These are phyloP conservation scores for Phlebopus sp. DNA, from an alignment of 1,284 basidiomycete genomes.

Conservation along the genomic window DNA sequence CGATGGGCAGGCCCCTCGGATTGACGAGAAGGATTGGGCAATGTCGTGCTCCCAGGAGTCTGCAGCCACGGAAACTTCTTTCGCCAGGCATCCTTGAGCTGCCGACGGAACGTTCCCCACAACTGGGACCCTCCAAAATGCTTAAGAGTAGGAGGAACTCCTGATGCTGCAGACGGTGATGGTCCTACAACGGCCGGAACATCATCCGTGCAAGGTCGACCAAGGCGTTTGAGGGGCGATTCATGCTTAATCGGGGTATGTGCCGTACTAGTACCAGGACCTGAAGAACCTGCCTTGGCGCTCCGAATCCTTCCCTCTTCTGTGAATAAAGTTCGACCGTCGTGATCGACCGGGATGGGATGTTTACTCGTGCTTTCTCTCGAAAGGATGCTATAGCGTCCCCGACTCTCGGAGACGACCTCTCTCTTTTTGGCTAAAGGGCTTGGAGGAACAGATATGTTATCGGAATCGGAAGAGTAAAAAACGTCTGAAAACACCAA, in stretches of 20 bases:
- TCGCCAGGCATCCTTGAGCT: constrained; percentile 6
- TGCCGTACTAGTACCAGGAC: not conserved
- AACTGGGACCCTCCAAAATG: not conserved
- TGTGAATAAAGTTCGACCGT: not conserved
- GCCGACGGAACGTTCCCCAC: constrained; percentile 1
- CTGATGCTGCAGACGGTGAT: constrained; percentile 1
- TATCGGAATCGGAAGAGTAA: not conserved
- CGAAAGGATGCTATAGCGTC: not conserved
- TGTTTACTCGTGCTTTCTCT: not conserved
- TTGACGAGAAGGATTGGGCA: not conserved
- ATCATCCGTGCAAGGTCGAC: constrained; percentile 7
- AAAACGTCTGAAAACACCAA: not conserved
- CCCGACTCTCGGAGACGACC: not conserved
- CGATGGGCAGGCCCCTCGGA: not conserved
- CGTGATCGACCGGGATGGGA: no score
- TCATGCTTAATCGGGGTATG: not conserved
- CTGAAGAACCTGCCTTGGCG: not conserved
- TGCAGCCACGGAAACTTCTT: constrained; percentile 12
- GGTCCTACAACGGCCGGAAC: constrained; percentile 16
- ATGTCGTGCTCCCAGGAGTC: not conserved
- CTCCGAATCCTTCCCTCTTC: not conserved
- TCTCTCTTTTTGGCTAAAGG: not conserved
- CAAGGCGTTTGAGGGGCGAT: constrained; percentile 1
- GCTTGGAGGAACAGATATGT: not conserved
- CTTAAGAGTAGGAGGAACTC: not conserved